These are phyloP conservation scores for Leishmania mexicana DNA, from an alignment of 208 protist genomes.

Conservation along the genomic window DNA sequence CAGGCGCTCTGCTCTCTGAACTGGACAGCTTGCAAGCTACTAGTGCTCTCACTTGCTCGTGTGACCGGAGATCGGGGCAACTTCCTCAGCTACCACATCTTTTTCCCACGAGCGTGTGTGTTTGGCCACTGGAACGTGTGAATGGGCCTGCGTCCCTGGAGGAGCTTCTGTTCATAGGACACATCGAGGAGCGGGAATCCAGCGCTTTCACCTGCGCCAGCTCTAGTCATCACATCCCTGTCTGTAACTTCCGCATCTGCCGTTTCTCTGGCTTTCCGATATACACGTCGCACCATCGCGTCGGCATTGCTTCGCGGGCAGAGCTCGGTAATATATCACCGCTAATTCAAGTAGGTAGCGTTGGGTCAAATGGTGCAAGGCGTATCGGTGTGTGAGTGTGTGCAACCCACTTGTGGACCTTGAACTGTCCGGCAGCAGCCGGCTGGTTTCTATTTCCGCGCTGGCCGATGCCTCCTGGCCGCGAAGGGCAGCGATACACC, in stretches of 20 bases:
- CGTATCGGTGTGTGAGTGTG: neutral
- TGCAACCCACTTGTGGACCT: neutral
- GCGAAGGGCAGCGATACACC: neutral
- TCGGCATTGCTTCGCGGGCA: conserved; percentile 4
- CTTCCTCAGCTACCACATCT: neutral
- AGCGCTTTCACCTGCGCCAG: neutral
- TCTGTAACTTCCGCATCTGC: neutral
- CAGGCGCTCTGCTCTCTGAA: neutral
- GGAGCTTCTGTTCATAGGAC: neutral
- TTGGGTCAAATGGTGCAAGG: neutral
- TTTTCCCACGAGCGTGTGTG: neutral
- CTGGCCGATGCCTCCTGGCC: neutral
- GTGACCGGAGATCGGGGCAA: neutral
- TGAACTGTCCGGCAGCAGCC: neutral
- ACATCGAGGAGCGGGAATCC: neutral
- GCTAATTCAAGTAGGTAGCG: neutral
- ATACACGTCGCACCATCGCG: neutral
- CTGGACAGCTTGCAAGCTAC: neutral
- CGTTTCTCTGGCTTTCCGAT: neutral
- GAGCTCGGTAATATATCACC: conserved; percentile 1
- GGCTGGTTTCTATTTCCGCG: neutral
- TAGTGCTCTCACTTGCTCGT: neutral
- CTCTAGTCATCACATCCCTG: neutral
- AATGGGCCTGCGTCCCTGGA: neutral
- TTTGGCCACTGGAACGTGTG: neutral